These are phyloP conservation scores for Neonothopanus nambi DNA, from an alignment of 1,284 basidiomycete species.

Conservation along the genomic window DNA sequence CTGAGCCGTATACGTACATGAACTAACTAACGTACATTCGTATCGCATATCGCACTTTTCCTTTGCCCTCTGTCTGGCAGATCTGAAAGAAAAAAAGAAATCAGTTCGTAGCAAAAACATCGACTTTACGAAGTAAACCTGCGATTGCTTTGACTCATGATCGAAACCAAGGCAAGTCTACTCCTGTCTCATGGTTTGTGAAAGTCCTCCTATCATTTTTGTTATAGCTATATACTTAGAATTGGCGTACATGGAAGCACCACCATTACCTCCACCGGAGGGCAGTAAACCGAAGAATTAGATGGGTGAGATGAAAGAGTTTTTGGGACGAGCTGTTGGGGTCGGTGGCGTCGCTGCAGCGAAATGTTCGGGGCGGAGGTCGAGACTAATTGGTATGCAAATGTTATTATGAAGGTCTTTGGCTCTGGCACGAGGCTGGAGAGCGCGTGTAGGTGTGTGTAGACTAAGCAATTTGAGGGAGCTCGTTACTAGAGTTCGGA, in stretches of 20 bases:
- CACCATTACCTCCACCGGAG: constrained; percentile 50
- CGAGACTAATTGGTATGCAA: too few relatives aligned
- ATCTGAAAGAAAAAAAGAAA: constrained; percentile 76
- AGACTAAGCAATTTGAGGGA: too few relatives aligned
- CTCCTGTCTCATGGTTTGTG: not conserved
- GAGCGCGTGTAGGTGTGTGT: too few relatives aligned
- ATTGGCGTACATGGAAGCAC: constrained; percentile 47
- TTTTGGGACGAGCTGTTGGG: constrained; percentile 67
- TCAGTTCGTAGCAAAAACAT: constrained; percentile 62
- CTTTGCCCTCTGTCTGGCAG: too few relatives aligned
- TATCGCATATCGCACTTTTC: too few relatives aligned
- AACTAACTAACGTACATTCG: too few relatives aligned
- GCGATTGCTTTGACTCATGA: constrained; percentile 27
- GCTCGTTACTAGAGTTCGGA: too few relatives aligned
- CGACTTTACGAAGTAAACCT: constrained; percentile 41
- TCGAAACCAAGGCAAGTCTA: constrained; percentile 39
- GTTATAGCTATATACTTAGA: constrained; percentile 24
- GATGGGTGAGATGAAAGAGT: constrained; percentile 68
- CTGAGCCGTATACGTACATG: too few relatives aligned
- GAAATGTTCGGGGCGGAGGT: too few relatives aligned
- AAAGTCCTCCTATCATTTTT: constrained; percentile 7
- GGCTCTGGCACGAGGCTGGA: too few relatives aligned
- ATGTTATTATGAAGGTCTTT: too few relatives aligned
- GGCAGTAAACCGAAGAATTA: constrained; percentile 40
- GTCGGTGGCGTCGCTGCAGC: too few relatives aligned